Base-by-base conservation (phyloP, 2,329 filamentous ascomycete genomes). In the Graphilbum sp. region DNA sequence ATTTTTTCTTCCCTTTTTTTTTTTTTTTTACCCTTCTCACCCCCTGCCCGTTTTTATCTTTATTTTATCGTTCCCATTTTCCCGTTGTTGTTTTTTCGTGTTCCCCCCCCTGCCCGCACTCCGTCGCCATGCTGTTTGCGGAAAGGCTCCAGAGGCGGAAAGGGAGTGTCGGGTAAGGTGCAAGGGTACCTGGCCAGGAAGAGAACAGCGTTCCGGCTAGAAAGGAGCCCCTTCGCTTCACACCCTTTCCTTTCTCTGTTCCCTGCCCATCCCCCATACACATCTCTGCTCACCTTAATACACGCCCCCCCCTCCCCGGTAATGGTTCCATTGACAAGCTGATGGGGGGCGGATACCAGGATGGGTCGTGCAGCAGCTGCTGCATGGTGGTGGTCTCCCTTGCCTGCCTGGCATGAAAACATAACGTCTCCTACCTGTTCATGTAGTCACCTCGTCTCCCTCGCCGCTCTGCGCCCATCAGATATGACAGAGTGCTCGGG, bases 81-180 rank as follows among this genome's bases (percentile, higher is more conserved):
- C 16, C 8, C 32, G n/a, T 37, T 29, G 13, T 35, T 29, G 8
- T 12, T 34, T 32, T 18, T 32, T 6, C 15, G 10, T 32, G 5
- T 32, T 17, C n/a, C 15, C 34, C 34, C 16, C 16, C 19, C 6
- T 5, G 12, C 11, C 16, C 12, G 32, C 34, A 32, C 27, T 19
- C 38, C 40, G 35, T 40, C 32, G 32, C 36, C 36, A 20, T 35
- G 34, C 38, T 41, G 34, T 37, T 40, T 25, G 27, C 27, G 34
- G 38, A 23, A 37, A 25, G 38, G 35, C 21, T 30, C 27, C 7
- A 18, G 39, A 25, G 34, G 34, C 36, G 43, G 41, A 43, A 41
- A 45, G 41, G 40, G 36, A 42, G 37, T 41, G 38, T 44, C 40
- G 40, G 43, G 40, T 38, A 39, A 40, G 32, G 35, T 38, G 34